Conservation (phyloP, 108 stramenopile genomes). For the Cyclotella cryptica region DNA sequence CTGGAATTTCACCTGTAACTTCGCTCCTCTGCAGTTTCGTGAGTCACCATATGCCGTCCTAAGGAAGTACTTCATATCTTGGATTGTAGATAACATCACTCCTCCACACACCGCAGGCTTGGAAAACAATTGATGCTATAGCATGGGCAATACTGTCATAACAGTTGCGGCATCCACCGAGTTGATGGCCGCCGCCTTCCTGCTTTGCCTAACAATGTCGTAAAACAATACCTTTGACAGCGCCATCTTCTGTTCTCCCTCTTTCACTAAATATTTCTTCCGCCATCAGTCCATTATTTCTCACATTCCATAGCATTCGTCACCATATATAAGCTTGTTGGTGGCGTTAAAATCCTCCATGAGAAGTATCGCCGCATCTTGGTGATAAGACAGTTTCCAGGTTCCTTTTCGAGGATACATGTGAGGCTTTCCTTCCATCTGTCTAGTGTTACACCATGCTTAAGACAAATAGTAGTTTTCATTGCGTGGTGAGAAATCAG, state of each 20-base stretch:
- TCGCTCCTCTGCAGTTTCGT: background rate
- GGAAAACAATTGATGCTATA: background rate
- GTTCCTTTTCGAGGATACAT: constrained; percentile 18
- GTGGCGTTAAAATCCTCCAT: constrained; percentile 32
- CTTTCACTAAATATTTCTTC: constrained; percentile 30
- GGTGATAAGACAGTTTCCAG: background rate
- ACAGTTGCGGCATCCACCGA: constrained; percentile 23
- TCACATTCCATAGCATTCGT: constrained; percentile 19
- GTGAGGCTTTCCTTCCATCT: constrained; percentile 12
- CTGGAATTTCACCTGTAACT: constrained; percentile 10
- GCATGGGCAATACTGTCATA: constrained; percentile 23
- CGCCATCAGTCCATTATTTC: constrained; percentile 7
- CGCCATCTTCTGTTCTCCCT: constrained; percentile 11
- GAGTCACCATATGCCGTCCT: constrained; percentile 10
- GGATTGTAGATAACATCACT: no score
- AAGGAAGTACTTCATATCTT: constrained; percentile 26
- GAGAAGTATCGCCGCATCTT: constrained; percentile 29
- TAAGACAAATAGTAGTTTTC: background rate
- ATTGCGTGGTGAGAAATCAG: constrained; percentile 10
- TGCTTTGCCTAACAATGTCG: background rate
- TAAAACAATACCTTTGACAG: constrained; percentile 9
- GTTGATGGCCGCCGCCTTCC: background rate
- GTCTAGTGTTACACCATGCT: background rate
- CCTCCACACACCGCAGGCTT: constrained; percentile 28
- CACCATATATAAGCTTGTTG: constrained; percentile 13